Conservation (phyloP, 352 stramenopile genomes). For the Pythium brassicae region DNA sequence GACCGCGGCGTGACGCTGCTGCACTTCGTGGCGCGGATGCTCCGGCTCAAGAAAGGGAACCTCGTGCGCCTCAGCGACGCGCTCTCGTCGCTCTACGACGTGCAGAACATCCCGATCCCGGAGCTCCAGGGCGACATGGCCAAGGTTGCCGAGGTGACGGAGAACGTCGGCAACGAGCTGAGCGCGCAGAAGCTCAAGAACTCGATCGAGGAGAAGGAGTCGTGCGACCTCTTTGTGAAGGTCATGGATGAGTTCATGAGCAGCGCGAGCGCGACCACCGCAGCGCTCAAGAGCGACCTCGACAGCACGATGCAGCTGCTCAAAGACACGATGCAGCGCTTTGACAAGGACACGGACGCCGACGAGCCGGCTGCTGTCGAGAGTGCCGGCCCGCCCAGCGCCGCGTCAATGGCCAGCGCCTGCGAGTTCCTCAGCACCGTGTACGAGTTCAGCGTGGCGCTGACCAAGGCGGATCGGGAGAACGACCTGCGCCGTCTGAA, state of each 20-base stretch:
- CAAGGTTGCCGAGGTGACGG: constrained; percentile 52
- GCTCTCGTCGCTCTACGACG: constrained; percentile 61
- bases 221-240: constrained; percentile 53
- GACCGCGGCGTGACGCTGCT: constrained; percentile 63
- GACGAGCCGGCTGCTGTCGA: constrained; percentile 11
- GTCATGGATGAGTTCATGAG: constrained; percentile 65
- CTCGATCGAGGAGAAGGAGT: constrained; percentile 63
- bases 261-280: constrained; percentile 23
- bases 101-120: constrained; percentile 73
- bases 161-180: constrained; percentile 59
- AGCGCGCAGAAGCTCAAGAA: constrained; percentile 72
- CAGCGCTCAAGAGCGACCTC: constrained; percentile 38
- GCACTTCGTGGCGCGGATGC: constrained; percentile 70
- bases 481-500: constrained; percentile 70
- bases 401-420: constrained; percentile 32
- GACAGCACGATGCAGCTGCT: constrained; percentile 43
- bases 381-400: constrained; percentile 13
- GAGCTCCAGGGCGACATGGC: constrained; percentile 72
- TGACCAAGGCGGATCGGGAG: constrained; percentile 70
- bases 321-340: constrained; percentile 56
- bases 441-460: constrained; percentile 77
- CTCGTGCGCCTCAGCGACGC: constrained; percentile 54
- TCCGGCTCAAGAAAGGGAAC: constrained; percentile 66
- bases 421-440: constrained; percentile 67
- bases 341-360: constrained; percentile 41